Evolutionary conservation across 2,329 filamentous ascomycete species (phyloP).

Genomic region (Metarhizium robertsii): DNA sequence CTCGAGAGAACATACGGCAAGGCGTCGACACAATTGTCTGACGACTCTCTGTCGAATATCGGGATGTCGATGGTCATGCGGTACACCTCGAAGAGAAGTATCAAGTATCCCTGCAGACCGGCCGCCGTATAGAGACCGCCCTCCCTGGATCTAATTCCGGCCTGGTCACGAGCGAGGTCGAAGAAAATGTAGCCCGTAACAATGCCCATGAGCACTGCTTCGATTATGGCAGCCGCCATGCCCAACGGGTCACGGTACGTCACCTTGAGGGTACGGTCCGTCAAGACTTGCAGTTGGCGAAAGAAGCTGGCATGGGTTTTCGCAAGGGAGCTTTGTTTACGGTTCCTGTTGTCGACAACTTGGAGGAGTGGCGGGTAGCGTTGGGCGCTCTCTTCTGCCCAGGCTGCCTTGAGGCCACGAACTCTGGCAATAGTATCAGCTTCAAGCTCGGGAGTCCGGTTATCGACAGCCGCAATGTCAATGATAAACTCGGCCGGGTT

Average conservation of each 20-base stretch:
- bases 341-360: conserved; percentile 1
- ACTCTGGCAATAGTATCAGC: conserved; percentile 49
- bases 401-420: conserved; percentile 49
- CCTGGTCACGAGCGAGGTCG: conserved; percentile 51
- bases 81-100: conserved; percentile 68
- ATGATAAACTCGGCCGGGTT: conserved; percentile 73
- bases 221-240: conserved; percentile 59
- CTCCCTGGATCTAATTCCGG: conserved; percentile 65
- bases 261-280: conserved; percentile 58
- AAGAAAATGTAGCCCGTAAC: conserved; percentile 68
- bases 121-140: conserved; percentile 64
- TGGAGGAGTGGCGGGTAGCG: conserved; percentile 14
- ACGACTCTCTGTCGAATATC: conserved; percentile 66
- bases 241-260: conserved; percentile 72
- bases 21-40: conserved; percentile 62
- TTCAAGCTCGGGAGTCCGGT: conserved; percentile 58
- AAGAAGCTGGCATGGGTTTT: conserved; percentile 44
- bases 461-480: conserved; percentile 66
- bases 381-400: conserved; percentile 34
- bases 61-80: conserved; percentile 66
- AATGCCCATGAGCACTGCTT: conserved; percentile 61
- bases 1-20: conserved; percentile 62
- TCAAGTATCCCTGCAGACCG: conserved; percentile 66
- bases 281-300: conserved; percentile 57
- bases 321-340: conserved; percentile 13